Evolutionary conservation across 805 yeast genomes (phyloP).

Genomic region (Aciculoconidium aculeatum): DNA sequence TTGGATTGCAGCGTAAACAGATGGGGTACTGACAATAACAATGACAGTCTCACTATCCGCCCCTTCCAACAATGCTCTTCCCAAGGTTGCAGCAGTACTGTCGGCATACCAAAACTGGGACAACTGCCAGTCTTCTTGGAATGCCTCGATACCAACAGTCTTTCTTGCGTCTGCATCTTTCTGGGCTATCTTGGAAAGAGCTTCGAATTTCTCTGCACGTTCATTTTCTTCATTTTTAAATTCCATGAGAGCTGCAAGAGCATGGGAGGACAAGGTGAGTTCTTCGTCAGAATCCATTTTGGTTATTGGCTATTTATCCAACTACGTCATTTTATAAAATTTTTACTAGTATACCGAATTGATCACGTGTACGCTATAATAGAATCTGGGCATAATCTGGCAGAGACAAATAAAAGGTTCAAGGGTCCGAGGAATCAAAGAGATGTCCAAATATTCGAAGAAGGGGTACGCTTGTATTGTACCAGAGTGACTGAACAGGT

Average conservation of each 20-base stretch:
- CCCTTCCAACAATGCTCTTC: slow-evolving; percentile 68
- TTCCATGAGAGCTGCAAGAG: slow-evolving; percentile 54
- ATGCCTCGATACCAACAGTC: slow-evolving; percentile 57
- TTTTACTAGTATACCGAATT: too few species aligned
- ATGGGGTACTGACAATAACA: slow-evolving; percentile 83
- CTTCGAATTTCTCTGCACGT: slow-evolving; percentile 50
- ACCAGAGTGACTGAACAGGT: too few species aligned
- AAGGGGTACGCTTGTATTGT: too few species aligned
- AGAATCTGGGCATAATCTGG: too few species aligned
- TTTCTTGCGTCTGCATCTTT: slow-evolving; percentile 34
- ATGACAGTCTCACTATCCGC: slow-evolving; percentile 68
- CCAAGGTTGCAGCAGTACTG: slow-evolving; percentile 61
- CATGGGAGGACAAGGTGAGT: slow-evolving; percentile 41
- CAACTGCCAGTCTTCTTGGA: slow-evolving; percentile 90
- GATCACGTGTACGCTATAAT: too few species aligned
- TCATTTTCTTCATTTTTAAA: slow-evolving; percentile 61
- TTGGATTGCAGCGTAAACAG: slow-evolving; percentile 79
- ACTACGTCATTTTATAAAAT: too few species aligned
- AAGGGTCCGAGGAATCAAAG: too few species aligned
- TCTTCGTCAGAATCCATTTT: slow-evolving; percentile 38
- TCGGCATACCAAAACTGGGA: slow-evolving; percentile 91
- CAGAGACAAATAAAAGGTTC: too few species aligned
- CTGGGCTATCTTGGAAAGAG: slow-evolving; percentile 53
- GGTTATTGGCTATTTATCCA: too few species aligned
- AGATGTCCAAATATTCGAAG: too few species aligned